These are phyloP conservation scores for Angomonas deanei DNA, from an alignment of 208 protist genomes.

Conservation along the genomic window DNA sequence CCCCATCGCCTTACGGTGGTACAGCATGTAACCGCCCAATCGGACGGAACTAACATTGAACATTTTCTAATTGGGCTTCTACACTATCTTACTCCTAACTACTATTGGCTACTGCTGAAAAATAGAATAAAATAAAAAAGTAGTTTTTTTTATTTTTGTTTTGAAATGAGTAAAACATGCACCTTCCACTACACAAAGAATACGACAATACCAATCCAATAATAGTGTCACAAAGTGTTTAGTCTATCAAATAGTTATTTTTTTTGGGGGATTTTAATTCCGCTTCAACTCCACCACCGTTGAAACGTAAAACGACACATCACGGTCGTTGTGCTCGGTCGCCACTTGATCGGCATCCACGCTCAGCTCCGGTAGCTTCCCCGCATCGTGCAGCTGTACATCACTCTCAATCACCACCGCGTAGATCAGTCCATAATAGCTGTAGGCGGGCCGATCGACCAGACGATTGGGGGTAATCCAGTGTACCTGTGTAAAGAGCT, in stretches of 20 bases:
- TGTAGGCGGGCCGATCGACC: constrained; percentile 30
- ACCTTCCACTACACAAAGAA: not conserved
- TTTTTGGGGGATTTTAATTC: constrained; percentile 11
- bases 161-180: not conserved
- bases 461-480: constrained; percentile 62
- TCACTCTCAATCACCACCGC: constrained; percentile 41
- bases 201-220: not conserved
- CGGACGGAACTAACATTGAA: constrained; percentile 38
- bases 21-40: constrained; percentile 83
- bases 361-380: not conserved
- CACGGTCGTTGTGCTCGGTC: not conserved
- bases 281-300: constrained; percentile 32
- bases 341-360: not conserved
- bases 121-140: not conserved
- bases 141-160: not conserved
- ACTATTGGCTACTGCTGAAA: not conserved
- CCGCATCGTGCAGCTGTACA: constrained; percentile 5
- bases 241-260: not conserved
- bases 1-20: constrained; percentile 83
- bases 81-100: not conserved
- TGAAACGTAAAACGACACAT: constrained; percentile 29
- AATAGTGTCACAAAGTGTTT: not conserved
- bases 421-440: constrained; percentile 72
- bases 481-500: constrained; percentile 10
- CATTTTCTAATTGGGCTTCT: not conserved